A percentile compares a stretch with the other conserved stretches of the same genome.
Conservation (phyloP, 2,329 filamentous ascomycete genomes). For the Colletotrichum cordylinicola region DNA sequence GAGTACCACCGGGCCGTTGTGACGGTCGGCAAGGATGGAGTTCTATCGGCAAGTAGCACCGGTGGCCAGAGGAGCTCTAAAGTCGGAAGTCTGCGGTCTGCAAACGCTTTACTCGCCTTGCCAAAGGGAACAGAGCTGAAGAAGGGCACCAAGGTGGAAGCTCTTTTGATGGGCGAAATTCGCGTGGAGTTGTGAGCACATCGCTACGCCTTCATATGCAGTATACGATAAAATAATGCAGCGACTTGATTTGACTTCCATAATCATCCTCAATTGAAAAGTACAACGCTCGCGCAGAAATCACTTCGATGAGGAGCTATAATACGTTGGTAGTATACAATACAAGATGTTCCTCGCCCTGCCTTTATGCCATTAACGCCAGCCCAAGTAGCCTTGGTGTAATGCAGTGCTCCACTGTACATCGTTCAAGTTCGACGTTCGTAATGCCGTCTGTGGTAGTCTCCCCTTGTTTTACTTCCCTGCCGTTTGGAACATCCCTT, state of each 20-base stretch:
- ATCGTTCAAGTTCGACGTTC: conserved; percentile 12
- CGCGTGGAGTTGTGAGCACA: conserved; percentile 22
- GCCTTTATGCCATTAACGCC: conserved; percentile 26
- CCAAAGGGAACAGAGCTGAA: conserved; percentile 69
- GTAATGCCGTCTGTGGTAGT: background rate
- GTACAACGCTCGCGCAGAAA: background rate
- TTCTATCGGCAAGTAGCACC: conserved; percentile 78
- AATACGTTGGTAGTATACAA: conserved; percentile 23
- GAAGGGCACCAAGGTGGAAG: conserved; percentile 76
- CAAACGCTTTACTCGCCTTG: conserved; percentile 85
- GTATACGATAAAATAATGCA: background rate
- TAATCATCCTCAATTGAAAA: too few species aligned
- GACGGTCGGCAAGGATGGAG: conserved; percentile 67
- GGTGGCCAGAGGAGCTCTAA: conserved; percentile 89
- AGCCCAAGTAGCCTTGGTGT: conserved; percentile 24
- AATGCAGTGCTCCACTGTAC: conserved; percentile 24
- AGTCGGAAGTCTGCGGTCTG: conserved; percentile 86
- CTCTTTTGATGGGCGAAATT: conserved; percentile 74
- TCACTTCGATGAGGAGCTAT: conserved; percentile 19
- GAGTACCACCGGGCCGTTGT: conserved; percentile 93
- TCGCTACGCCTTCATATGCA: background rate
- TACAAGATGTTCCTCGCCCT: conserved; percentile 22
- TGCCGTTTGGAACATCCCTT: background rate
- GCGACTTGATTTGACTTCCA: background rate
- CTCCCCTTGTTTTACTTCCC: background rate